Percentiles rank a stretch among this genome's conserved stretches.
Evolutionary conservation across 306 rosid species (phyloP).

Genomic region (Urtica urens): DNA sequence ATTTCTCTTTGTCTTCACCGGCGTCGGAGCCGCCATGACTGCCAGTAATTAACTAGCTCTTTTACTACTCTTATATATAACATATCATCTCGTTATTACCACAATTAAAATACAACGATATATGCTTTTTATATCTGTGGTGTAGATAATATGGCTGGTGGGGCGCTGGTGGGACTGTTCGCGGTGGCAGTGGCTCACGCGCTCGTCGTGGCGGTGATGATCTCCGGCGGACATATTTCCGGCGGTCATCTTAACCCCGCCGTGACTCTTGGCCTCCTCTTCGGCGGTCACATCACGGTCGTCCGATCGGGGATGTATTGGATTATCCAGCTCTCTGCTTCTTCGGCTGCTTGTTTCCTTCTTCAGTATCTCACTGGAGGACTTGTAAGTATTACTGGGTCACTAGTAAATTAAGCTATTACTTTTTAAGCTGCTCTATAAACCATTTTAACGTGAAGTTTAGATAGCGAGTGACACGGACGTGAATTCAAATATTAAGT

Average conservation of each 20-base stretch:
- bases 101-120: too few relatives aligned
- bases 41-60: slow-evolving; percentile 49
- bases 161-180: slow-evolving; percentile 45
- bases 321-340: slow-evolving; percentile 67
- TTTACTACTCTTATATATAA: too few relatives aligned
- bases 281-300: slow-evolving; percentile 68
- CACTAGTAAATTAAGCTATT: too few relatives aligned
- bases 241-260: slow-evolving; percentile 94
- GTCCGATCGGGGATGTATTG: slow-evolving; percentile 65
- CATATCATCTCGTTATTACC: too few relatives aligned
- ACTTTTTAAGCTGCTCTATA: too few relatives aligned
- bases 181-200: slow-evolving; percentile 71
- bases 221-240: slow-evolving; percentile 82
- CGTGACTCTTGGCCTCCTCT: slow-evolving; percentile 63
- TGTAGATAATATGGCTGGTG: slow-evolving; percentile 47
- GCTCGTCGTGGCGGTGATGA: slow-evolving; percentile 70
- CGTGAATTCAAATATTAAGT: too few relatives aligned
- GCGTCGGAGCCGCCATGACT: slow-evolving; percentile 73
- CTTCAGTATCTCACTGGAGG: slow-evolving; percentile 67
- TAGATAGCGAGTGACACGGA: too few relatives aligned
- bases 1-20: slow-evolving; percentile 73
- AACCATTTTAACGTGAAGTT: too few relatives aligned
- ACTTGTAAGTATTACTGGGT: slow-evolving; percentile 26
- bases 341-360: slow-evolving; percentile 47
- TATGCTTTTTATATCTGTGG: too few relatives aligned